Base-by-base conservation (phyloP, 1,284 basidiomycete genomes). In the Xerocomus amazonicus region DNA sequence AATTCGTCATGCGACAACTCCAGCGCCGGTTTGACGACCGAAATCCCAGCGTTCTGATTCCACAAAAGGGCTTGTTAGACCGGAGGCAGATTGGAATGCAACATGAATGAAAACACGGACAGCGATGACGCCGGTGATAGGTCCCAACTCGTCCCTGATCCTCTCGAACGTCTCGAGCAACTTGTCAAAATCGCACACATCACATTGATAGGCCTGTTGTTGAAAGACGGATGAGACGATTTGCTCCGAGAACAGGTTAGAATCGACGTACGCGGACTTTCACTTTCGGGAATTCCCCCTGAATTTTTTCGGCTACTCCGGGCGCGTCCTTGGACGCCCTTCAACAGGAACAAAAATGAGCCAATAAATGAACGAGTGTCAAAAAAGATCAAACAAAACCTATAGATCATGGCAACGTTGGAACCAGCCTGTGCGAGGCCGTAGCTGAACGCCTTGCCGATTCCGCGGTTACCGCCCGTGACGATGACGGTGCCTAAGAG, bases 331-430 rank as follows among this genome's bases (percentile, higher is more conserved):
- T 60, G 36, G 72, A 70, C 17, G 16, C 31, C 56, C 68, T 71
- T 16, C 2, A 4, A 2, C 14, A 3, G 3, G 0, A 6, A 3
- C 6, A 2, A 6, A 23, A 0, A 9, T 51, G 0, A 39, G n/a
- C n/a, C 9, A 28, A 4, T 8, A n/a, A 8, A 1, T 23, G 9
- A 3, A 9, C 5, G 3, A 17, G 19, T 3, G 31, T 13, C 0
- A 0, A 13, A 12, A 3, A 4, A 5, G 6, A 8, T 0, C 6
- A 19, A 28, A 43, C 36, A n/a, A 4, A 28, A 66, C 65, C 68
- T 68, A 60, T 74, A 76, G 31, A 78, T 71, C n/a, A 77, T 71
- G 14, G 71, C 76, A 5, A 78, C 73, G 29, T 63, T 63, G 0
- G 67, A 65, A 23, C 71, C 70, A 0, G 74, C 71, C 41, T 68